Base-by-base conservation (phyloP, 1,284 basidiomycete genomes). In the Coriolopsis trogii region DNA sequence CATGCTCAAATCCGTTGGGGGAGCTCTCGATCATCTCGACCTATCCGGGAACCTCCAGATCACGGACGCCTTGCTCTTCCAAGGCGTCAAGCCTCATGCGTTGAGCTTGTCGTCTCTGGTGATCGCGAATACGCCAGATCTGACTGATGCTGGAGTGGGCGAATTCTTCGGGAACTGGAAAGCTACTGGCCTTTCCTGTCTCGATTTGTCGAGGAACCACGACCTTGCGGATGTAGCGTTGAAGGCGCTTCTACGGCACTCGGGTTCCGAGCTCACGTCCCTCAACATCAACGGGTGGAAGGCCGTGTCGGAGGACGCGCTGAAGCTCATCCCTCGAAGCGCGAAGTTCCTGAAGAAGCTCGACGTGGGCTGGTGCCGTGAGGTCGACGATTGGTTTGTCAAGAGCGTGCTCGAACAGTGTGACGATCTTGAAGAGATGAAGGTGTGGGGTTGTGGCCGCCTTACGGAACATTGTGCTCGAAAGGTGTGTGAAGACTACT, bases 311-410 rank as follows among this genome's bases (percentile, higher is more conserved):
- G 75, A 80, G 28, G 80, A 81, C 9, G 77, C 80, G 1, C 69
- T 97, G 31, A 72, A 68, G 40, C 60, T 60, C 33, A 76, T 96
- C 26, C 80, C 78, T 0, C 67, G 70, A 30, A 61, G 63, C 0
- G 81, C 80, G 16, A 67, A 64, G 4, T 70, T 77, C 21, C 63
- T 98, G 59, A 73, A 70, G 56, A 77, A 73, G 63, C 64, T 98
- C 29, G 92, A 99, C 64, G 68, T 97, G 6, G 89, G 94, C 1
- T 99, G 93, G 81, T 95, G 95, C 59, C 74, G 96, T 36, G 79
- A 83, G 30, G 79, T 93, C 26, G 89, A 95, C 59, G 91, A 99
- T 68, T 93, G 88, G 63, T 76, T 90, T 2, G 70, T 98, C 54
- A 88, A 91, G 67, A 77, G 71, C 18, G 72, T 93, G 62, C 67